Conservation (phyloP, 306 rosid species). For the Castanea sativa region DNA sequence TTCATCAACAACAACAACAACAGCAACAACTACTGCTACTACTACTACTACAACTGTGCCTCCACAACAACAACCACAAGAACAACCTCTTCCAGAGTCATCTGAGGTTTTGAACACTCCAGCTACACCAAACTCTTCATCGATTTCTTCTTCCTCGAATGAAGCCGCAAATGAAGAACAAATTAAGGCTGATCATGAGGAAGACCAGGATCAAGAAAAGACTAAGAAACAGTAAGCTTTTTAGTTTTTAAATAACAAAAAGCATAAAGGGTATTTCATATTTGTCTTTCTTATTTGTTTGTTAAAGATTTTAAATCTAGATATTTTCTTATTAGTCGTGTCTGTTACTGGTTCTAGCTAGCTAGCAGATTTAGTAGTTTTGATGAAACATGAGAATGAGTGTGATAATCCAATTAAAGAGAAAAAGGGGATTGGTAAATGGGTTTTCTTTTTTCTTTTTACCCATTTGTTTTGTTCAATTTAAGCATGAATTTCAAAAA, state of each 20-base stretch:
- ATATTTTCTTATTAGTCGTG: neutral
- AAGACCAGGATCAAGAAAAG: conserved; percentile 50
- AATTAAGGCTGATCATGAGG: conserved; percentile 19
- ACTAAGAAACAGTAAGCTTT: conserved; percentile 63
- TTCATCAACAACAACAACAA: conserved; percentile 1
- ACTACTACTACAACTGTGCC: too few relatives aligned
- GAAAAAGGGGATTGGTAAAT: neutral
- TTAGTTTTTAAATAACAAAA: too few relatives aligned
- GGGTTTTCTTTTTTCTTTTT: neutral
- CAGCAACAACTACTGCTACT: neutral
- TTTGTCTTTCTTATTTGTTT: neutral
- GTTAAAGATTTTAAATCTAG: neutral
- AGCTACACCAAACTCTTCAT: conserved; percentile 58
- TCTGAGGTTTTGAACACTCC: conserved; percentile 77
- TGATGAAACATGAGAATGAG: neutral
- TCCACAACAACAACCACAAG: neutral
- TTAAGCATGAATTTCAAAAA: neutral
- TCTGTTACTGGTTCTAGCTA: neutral
- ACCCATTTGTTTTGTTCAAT: neutral
- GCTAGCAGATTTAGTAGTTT: neutral
- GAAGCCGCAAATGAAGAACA: conserved; percentile 42
- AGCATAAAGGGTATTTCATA: neutral
- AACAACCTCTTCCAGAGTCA: conserved; percentile 26
- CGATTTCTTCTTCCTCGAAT: conserved; percentile 65
- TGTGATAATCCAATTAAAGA: neutral